These are phyloP conservation scores for Metschnikowia chrysomelidarum DNA, from an alignment of 805 yeast genomes.

Conservation along the genomic window DNA sequence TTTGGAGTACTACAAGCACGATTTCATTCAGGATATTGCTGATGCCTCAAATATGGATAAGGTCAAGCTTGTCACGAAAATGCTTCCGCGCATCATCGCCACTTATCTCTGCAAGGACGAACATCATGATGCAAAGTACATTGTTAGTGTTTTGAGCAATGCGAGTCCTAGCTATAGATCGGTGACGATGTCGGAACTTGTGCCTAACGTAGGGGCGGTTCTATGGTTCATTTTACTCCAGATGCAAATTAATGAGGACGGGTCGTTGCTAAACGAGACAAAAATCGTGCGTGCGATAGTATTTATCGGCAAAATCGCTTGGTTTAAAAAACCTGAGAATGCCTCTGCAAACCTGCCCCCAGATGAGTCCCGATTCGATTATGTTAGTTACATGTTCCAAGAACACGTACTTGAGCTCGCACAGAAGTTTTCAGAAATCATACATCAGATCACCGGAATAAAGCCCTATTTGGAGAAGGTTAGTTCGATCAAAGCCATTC, in stretches of 20 bases:
- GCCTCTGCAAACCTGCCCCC: constrained; percentile 8
- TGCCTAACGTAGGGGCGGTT: constrained; percentile 38
- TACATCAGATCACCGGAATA: constrained; percentile 69
- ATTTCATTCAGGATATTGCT: constrained; percentile 63
- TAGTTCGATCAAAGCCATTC: constrained; percentile 70
- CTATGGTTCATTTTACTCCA: constrained; percentile 36
- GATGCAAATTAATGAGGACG: constrained; percentile 30
- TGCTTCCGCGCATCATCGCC: constrained; percentile 56
- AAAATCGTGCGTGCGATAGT: constrained; percentile 44
- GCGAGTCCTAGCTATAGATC: constrained; percentile 48
- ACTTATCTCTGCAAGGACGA: constrained; percentile 52
- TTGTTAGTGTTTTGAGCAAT: constrained; percentile 51
- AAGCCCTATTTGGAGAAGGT: constrained; percentile 72
- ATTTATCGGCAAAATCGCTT: constrained; percentile 33
- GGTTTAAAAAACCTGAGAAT: constrained; percentile 17
- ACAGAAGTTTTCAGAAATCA: constrained; percentile 74
- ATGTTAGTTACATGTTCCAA: constrained; percentile 37
- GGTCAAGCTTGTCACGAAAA: constrained; percentile 45
- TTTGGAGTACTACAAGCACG: constrained; percentile 61
- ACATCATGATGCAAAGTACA: constrained; percentile 46
- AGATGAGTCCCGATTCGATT: constrained; percentile 21
- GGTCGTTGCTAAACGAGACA: constrained; percentile 28
- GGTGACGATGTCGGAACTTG: constrained; percentile 31
- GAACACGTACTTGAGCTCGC: constrained; percentile 70
- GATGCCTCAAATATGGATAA: constrained; percentile 45